Evolutionary conservation across 2,329 filamentous ascomycete genomes (phyloP).

Genomic region (Cadophora luteo-olivacea): DNA sequence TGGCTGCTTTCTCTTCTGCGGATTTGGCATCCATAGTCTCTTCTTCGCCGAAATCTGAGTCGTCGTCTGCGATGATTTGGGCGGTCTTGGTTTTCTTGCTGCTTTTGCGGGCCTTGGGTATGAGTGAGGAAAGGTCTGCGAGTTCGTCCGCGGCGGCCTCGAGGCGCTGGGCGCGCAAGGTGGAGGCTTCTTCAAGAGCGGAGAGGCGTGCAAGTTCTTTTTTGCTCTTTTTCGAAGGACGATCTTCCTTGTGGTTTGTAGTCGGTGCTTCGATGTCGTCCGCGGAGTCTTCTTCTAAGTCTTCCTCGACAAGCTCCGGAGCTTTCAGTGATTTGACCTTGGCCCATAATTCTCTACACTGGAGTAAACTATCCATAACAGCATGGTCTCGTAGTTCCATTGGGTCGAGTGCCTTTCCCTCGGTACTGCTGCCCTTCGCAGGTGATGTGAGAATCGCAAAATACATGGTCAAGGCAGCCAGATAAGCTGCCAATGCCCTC

Average conservation of each 20-base stretch:
- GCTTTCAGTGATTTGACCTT: slow-evolving; percentile 69
- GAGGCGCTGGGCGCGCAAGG: slow-evolving; percentile 45
- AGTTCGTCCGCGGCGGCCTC: slow-evolving; percentile 51
- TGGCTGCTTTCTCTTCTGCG: slow-evolving; percentile 84
- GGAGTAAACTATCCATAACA: slow-evolving; percentile 84
- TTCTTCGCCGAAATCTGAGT: slow-evolving; percentile 94
- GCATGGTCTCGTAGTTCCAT: slow-evolving; percentile 86
- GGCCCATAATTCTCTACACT: slow-evolving; percentile 82
- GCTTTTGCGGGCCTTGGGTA: slow-evolving; percentile 36
- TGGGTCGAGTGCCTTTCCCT: slow-evolving; percentile 70
- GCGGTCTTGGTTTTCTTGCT: slow-evolving; percentile 50
- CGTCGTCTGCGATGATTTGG: slow-evolving; percentile 64
- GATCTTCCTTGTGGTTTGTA: slow-evolving; percentile 17
- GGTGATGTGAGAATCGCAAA: slow-evolving; percentile 91
- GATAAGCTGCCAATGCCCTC: slow-evolving; percentile 82
- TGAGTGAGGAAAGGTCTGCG: slow-evolving; percentile 46
- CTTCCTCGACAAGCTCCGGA: slow-evolving; percentile 41
- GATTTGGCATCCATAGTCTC: slow-evolving; percentile 77
- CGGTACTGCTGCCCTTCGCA: slow-evolving; percentile 62
- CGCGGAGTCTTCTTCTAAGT: slow-evolving; percentile 36
- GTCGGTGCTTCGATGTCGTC: slow-evolving; percentile 41
- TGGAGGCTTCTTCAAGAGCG: slow-evolving; percentile 46
- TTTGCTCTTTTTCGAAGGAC: slow-evolving; percentile 48
- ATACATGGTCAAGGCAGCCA: slow-evolving; percentile 89
- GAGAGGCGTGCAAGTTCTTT: slow-evolving; percentile 48